Evolutionary conservation across 805 yeast species (phyloP).

Genomic region (Hermanozyma aechmeae): DNA sequence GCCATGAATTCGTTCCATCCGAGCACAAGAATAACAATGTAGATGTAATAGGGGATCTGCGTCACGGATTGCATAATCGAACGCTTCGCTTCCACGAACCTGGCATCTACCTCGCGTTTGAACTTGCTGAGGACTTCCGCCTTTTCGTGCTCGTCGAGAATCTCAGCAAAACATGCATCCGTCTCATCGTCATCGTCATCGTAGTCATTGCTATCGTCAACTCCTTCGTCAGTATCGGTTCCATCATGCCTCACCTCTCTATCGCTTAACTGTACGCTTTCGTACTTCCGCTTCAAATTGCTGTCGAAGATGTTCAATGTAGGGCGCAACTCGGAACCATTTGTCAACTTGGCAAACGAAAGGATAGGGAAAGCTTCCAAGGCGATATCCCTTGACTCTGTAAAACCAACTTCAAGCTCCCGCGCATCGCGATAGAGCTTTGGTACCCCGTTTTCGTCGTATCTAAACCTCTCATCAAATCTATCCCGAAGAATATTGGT

Average conservation of each 20-base stretch:
- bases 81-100: constrained; percentile 81
- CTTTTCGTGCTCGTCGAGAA: constrained; percentile 51
- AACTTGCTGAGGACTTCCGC: constrained; percentile 48
- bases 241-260: constrained; percentile 24
- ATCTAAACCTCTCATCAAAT: constrained; percentile 78
- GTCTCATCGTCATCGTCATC: constrained; percentile 10
- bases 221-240: constrained; percentile 15
- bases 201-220: constrained; percentile 2
- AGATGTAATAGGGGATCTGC: constrained; percentile 77
- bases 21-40: constrained; percentile 57
- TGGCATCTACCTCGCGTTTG: constrained; percentile 67
- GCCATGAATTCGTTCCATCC: constrained; percentile 98
- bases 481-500: constrained; percentile 60
- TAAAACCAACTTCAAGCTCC: constrained; percentile 63
- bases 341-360: constrained; percentile 43
- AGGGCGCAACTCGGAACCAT: constrained; percentile 52
- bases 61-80: constrained; percentile 71
- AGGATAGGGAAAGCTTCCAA: constrained; percentile 49
- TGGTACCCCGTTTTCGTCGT: constrained; percentile 77
- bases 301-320: constrained; percentile 36
- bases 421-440: constrained; percentile 64
- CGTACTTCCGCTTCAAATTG: constrained; percentile 12
- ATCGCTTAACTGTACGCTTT: constrained; percentile 14
- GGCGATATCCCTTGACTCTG: constrained; percentile 50
- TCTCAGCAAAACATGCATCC: constrained; percentile 40